Percentiles rank a stretch among this genome's conserved stretches.
Conservation (phyloP, 768 basidiomycete genomes). For the Panaeolus papilionaceus region DNA sequence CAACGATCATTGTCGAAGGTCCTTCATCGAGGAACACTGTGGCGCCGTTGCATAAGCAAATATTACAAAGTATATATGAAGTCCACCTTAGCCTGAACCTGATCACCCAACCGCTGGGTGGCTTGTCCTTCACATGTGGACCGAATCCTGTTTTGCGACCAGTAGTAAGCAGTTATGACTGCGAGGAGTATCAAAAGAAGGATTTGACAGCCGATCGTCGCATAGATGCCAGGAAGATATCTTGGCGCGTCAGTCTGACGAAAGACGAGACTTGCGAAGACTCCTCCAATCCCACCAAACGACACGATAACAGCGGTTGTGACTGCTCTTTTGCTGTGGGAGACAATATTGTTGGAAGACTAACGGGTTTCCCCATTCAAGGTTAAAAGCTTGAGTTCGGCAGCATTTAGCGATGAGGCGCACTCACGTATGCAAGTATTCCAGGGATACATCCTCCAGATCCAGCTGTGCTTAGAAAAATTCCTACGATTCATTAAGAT, state of each 20-base stretch:
- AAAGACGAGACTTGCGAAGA: slow-evolving; percentile 54
- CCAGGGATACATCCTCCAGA: slow-evolving; percentile 53
- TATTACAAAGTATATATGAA: slow-evolving; percentile 4
- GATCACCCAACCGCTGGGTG: slow-evolving; percentile 36
- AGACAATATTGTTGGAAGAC: slow-evolving; percentile 56
- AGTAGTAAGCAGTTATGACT: slow-evolving; percentile 45
- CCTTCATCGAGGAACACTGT: slow-evolving; percentile 16
- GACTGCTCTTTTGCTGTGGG: slow-evolving; percentile 55
- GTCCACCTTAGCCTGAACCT: slow-evolving; percentile 41
- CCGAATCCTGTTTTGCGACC: slow-evolving; percentile 38
- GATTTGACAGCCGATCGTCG: slow-evolving; percentile 51
- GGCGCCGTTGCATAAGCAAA: slow-evolving; percentile 10
- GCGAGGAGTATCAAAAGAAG: slow-evolving; percentile 47
- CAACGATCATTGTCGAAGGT: slow-evolving; percentile 14
- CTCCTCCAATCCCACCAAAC: slow-evolving; percentile 56
- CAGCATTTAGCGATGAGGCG: slow-evolving; percentile 10
- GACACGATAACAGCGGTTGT: slow-evolving; percentile 52
- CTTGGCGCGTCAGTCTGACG: slow-evolving; percentile 50
- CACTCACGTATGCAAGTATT: slow-evolving; percentile 55
- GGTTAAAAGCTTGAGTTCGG: slow-evolving; percentile 11
- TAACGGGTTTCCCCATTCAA: slow-evolving; percentile 27
- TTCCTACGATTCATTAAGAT: slow-evolving; percentile 36
- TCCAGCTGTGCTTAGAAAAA: slow-evolving; percentile 53
- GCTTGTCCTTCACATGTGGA: slow-evolving; percentile 29
- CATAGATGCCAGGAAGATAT: slow-evolving; percentile 54